Evolutionary conservation across 305 asterid species (phyloP), one percentile per base, ranked within the genome.

Genomic region (Fraxinus platypoda): DNA sequence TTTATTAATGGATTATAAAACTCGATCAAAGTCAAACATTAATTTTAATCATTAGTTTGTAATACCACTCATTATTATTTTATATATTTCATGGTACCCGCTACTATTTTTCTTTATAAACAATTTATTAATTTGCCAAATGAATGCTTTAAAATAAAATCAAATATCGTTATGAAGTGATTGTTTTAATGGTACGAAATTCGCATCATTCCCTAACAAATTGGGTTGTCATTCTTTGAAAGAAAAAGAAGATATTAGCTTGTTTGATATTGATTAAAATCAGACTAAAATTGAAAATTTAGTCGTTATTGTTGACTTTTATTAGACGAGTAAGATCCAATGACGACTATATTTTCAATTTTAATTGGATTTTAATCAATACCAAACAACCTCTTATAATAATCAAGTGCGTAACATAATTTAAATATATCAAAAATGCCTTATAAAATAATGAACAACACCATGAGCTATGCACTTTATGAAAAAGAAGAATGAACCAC

Each of bases 381-480:
- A n/a, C n/a, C n/a, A n/a, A n/a, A n/a, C n/a, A n/a, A n/a, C n/a
- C n/a, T n/a, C n/a, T n/a, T 11, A 2, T 41, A 11, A 41, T 12
- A 41, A 11, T 12, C 3, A 12, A 41, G 11, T 4, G 1, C 54
- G 1, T 41, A 11, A 12, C 6, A 1, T 13, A 12, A 46, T 46
- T 3, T 46, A 3, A 12, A 13, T 46, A 46, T 12, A 46, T 46
- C 7, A 7, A 31, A 57, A 31, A 34, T 79, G 35, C 76, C 76
- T 21, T 19, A 54, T 33, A 62, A 73, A 25, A 62, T 62, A 79
- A 74, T 64, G 81, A 64, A 64, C 64, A 79, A 66, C 78, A 75
- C 78, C 66, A 80, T 19, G 35, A 33, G 11, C 52, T 66, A 0
- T 26, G 68, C 70, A 21, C 75, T 38, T 78, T 72, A 4, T 49